Evolutionary conservation across 345 rosid genomes (phyloP).

Genomic region (Nasturtium officinale): DNA sequence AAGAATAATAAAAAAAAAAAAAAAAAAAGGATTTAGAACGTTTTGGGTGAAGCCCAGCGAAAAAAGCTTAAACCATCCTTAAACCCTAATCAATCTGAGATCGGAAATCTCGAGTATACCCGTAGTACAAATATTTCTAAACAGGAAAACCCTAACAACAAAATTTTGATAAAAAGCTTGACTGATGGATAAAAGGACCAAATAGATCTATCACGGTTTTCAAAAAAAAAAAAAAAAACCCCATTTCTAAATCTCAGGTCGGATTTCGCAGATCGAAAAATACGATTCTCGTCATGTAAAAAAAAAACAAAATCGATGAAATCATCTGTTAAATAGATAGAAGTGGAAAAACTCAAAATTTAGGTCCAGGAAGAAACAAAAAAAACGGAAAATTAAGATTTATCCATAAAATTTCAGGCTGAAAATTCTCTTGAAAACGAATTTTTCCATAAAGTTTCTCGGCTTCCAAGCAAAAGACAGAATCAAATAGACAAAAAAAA

Average conservation of each 20-base stretch:
- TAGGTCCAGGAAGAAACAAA: neutral
- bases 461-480: neutral
- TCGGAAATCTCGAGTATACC: constrained; percentile 14
- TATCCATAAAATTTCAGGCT: neutral
- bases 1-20: neutral
- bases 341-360: neutral
- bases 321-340: neutral
- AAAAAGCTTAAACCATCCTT: constrained; percentile 30
- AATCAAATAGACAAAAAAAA: neutral
- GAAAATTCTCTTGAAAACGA: neutral
- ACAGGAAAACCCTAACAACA: constrained; percentile 31
- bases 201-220: constrained; percentile 18
- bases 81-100: constrained; percentile 36
- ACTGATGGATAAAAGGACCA: neutral
- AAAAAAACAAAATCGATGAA: neutral
- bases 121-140: neutral
- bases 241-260: constrained; percentile 34
- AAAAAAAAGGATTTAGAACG: neutral
- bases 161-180: neutral
- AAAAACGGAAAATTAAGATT: neutral
- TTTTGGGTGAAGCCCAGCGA: constrained; percentile 18
- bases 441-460: neutral
- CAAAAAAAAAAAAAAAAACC: neutral
- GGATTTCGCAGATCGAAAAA: constrained; percentile 29
- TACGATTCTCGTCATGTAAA: neutral